These are phyloP conservation scores for Abortiporus biennis DNA, from an alignment of 1,284 basidiomycete genomes.

Conservation along the genomic window DNA sequence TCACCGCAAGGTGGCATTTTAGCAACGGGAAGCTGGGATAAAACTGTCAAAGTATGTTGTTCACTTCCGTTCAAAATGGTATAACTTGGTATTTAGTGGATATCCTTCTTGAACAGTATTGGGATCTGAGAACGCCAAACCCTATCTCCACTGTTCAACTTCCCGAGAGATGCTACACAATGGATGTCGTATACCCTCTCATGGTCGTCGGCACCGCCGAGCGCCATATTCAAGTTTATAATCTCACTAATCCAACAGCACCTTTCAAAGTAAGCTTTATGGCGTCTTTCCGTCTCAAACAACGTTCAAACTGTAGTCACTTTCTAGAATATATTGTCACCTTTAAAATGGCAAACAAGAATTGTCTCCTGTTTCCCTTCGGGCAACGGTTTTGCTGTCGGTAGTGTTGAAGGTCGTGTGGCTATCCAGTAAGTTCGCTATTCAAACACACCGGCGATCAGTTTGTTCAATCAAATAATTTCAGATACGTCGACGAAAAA, in stretches of 20 bases:
- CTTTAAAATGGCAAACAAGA: slow-evolving; percentile 93
- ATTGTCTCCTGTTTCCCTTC: slow-evolving; percentile 83
- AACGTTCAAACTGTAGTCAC: neutral
- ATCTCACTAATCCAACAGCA: slow-evolving; percentile 76
- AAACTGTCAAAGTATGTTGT: slow-evolving; percentile 72
- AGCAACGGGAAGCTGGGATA: slow-evolving; percentile 90
- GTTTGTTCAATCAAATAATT: neutral
- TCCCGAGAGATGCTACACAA: slow-evolving; percentile 86
- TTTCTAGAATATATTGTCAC: slow-evolving; percentile 70
- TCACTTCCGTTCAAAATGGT: neutral
- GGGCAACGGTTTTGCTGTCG: slow-evolving; percentile 83
- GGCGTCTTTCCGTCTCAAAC: neutral
- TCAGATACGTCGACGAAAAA: slow-evolving; percentile 78
- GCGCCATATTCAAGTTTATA: slow-evolving; percentile 84
- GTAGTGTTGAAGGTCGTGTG: slow-evolving; percentile 93
- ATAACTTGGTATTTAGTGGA: too few relatives aligned
- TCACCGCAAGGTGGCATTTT: slow-evolving; percentile 63
- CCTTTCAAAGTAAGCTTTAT: slow-evolving; percentile 58
- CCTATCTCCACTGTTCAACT: slow-evolving; percentile 78
- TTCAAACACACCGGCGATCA: neutral
- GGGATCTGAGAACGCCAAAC: slow-evolving; percentile 75
- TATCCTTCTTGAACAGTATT: slow-evolving; percentile 61
- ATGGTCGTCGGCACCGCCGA: slow-evolving; percentile 95
- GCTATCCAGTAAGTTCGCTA: slow-evolving; percentile 79
- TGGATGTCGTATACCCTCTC: slow-evolving; percentile 82